Evolutionary conservation across 2,329 filamentous ascomycete genomes (phyloP).

Genomic region (Penicillium sumatraense): DNA sequence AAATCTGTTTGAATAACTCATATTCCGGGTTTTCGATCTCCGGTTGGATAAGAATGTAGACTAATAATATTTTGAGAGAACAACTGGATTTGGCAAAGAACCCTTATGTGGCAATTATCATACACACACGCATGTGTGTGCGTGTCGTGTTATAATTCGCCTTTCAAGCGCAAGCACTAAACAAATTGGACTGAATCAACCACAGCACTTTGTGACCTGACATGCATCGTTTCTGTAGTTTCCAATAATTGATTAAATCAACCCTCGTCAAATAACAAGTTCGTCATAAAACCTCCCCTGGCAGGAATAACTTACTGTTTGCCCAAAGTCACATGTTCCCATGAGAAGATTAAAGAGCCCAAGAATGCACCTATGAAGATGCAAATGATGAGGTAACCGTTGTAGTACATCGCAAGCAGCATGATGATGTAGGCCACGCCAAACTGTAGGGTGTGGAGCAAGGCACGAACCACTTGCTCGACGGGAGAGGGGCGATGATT

Average conservation of each 20-base stretch:
- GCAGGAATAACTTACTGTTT: conserved; percentile 15
- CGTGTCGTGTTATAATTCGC: not conserved
- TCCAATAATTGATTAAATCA: not conserved
- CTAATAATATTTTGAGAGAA: not conserved
- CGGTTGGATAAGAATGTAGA: not conserved
- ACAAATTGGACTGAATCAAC: not conserved
- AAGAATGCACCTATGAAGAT: conserved; percentile 78
- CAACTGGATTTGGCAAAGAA: not conserved
- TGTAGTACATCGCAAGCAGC: conserved; percentile 68
- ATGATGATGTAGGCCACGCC: conserved; percentile 79
- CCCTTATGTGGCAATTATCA: not conserved
- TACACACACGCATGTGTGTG: not conserved
- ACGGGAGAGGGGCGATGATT: conserved; percentile 61
- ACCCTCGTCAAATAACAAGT: not conserved
- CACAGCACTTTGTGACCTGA: conserved; percentile 24
- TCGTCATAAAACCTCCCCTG: not conserved
- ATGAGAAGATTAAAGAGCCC: conserved; percentile 74
- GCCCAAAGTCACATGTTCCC: conserved; percentile 54
- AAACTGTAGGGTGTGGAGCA: conserved; percentile 73
- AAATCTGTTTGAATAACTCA: not conserved
- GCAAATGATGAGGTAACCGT: conserved; percentile 77
- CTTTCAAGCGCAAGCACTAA: no score
- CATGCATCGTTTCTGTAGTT: conserved; percentile 21
- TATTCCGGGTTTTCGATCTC: not conserved
- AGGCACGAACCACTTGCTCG: conserved; percentile 69